Conservation (phyloP, 139 green algal genomes). For the Micromonas commoda region DNA sequence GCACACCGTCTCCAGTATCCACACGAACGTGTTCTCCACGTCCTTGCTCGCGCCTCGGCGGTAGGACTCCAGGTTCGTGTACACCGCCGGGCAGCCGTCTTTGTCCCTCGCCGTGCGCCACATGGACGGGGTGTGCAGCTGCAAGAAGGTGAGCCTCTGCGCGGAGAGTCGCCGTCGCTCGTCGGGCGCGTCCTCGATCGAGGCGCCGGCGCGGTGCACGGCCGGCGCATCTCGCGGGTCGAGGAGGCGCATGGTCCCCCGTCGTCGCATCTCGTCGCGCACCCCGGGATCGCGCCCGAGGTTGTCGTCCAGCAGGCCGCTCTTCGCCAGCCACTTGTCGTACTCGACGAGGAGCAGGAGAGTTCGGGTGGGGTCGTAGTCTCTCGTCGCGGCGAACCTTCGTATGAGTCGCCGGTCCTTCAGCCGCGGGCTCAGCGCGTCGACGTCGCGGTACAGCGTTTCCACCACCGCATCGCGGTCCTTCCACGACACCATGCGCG, state of each 20-base stretch:
- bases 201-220: too few relatives aligned
- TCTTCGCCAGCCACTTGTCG: background rate
- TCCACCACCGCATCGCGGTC: too few relatives aligned
- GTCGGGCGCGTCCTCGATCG: background rate
- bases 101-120: background rate
- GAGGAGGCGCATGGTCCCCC: background rate
- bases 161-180: too few relatives aligned
- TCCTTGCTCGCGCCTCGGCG: background rate
- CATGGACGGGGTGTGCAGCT: background rate
- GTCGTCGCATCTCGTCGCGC: background rate
- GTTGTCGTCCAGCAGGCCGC: conserved; percentile 13
- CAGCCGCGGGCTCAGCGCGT: background rate
- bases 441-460: background rate
- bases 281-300: conserved; percentile 24
- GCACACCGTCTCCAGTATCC: background rate
- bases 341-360: background rate
- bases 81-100: background rate
- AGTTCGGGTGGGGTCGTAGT: background rate
- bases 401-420: background rate
- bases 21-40: background rate
- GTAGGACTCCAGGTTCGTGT: background rate
- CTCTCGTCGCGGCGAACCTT: background rate
- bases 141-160: background rate
- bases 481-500: too few relatives aligned
- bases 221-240: background rate